Conservation (phyloP, 2,329 filamentous ascomycete genomes). For the Aureobasidium sp. region DNA sequence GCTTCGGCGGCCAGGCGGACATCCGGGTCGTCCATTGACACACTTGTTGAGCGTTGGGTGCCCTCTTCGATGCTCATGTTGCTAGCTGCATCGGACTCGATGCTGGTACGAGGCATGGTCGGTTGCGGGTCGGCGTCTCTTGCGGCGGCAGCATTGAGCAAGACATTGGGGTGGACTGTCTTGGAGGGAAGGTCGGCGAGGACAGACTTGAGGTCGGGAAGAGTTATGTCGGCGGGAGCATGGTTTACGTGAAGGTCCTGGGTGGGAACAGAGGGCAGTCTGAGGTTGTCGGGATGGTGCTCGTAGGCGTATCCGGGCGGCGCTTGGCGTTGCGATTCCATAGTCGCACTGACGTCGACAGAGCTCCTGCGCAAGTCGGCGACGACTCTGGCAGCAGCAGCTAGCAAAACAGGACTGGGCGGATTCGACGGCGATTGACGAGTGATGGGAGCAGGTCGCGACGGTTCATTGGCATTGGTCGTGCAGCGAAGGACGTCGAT, state of each 20-base stretch:
- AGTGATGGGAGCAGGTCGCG: neutral
- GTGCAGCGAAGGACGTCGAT: neutral
- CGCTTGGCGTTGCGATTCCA: conserved; percentile 30
- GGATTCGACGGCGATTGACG: neutral
- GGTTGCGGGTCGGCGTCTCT: conserved; percentile 17
- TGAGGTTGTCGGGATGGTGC: conserved; percentile 35
- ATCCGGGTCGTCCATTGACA: conserved; percentile 43
- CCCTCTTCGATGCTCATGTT: conserved; percentile 37
- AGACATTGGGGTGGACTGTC: conserved; percentile 16
- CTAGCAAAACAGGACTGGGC: neutral
- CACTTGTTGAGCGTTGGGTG: conserved; percentile 32
- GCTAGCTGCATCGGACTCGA: conserved; percentile 37
- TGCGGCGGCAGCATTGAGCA: conserved; percentile 26
- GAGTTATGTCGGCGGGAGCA: conserved; percentile 27
- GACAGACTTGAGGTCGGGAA: conserved; percentile 41
- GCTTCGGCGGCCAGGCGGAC: conserved; percentile 45
- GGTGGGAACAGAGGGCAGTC: conserved; percentile 37
- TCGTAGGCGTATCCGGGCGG: conserved; percentile 35
- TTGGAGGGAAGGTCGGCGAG: conserved; percentile 30
- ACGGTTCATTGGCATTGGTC: neutral
- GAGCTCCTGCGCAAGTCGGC: conserved; percentile 5
- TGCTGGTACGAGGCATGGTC: conserved; percentile 22
- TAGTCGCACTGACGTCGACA: conserved; percentile 17
- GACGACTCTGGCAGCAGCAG: neutral
- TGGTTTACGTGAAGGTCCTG: conserved; percentile 26